Evolutionary conservation across 371 early-diverging fungal species (phyloP).

Genomic region (Rhizopus arrhizus): DNA sequence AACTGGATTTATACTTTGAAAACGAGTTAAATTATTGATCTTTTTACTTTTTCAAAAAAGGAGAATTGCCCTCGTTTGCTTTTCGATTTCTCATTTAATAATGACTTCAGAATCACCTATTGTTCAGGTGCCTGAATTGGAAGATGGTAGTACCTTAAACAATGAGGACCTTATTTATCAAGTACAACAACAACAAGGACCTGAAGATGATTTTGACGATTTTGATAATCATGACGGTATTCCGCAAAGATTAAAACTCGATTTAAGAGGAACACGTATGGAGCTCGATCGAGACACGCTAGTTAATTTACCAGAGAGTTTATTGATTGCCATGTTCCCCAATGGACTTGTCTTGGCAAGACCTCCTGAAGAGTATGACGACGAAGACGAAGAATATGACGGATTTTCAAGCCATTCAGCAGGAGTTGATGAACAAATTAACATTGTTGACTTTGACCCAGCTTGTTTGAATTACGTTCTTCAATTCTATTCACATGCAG

Average conservation of each 20-base stretch:
- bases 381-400: constrained; percentile 45
- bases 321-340: constrained; percentile 85
- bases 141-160: constrained; percentile 17
- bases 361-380: constrained; percentile 40
- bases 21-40: constrained; percentile 21
- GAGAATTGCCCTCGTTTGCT: no score
- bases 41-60: neutral
- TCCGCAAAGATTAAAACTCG: constrained; percentile 65
- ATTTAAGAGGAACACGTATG: constrained; percentile 73
- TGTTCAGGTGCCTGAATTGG: constrained; percentile 44
- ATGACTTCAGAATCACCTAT: constrained; percentile 52
- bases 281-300: constrained; percentile 75
- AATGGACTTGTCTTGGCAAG: constrained; percentile 70
- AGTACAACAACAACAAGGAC: constrained; percentile 15
- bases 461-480: constrained; percentile 66
- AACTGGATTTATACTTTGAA: constrained; percentile 13
- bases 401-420: constrained; percentile 54
- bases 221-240: constrained; percentile 49
- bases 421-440: constrained; percentile 53
- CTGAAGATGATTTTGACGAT: constrained; percentile 31
- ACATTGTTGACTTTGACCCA: constrained; percentile 68
- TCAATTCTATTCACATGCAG: constrained; percentile 51
- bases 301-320: constrained; percentile 73
- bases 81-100: neutral
- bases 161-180: constrained; percentile 35